Evolutionary conservation across 805 yeast genomes (phyloP).

Genomic region (Tetrapisispora fleetii): DNA sequence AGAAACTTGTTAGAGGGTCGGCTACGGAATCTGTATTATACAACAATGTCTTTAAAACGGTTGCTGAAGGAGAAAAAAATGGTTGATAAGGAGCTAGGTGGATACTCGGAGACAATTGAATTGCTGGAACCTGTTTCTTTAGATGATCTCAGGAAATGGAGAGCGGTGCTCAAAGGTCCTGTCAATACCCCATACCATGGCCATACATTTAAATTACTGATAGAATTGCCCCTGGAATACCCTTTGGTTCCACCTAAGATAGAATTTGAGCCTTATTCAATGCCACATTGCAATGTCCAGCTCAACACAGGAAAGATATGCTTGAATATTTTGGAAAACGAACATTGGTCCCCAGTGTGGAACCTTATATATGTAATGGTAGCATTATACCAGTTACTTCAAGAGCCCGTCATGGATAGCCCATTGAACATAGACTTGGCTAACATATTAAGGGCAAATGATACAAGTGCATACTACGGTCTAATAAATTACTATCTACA

Average conservation of each 20-base stretch:
- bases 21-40: too few relatives aligned
- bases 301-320: slow-evolving; percentile 59
- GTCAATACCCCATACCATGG: slow-evolving; percentile 40
- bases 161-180: slow-evolving; percentile 43
- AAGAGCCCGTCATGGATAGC: slow-evolving; percentile 60
- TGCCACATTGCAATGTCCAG: slow-evolving; percentile 42
- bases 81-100: slow-evolving; percentile 5
- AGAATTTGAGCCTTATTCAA: slow-evolving; percentile 32
- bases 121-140: slow-evolving; percentile 36
- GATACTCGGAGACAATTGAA: slow-evolving; percentile 21
- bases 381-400: slow-evolving; percentile 48
- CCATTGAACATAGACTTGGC: slow-evolving; percentile 67
- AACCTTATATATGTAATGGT: slow-evolving; percentile 43
- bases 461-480: slow-evolving; percentile 34
- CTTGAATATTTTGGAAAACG: slow-evolving; percentile 46
- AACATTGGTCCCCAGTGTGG: slow-evolving; percentile 71
- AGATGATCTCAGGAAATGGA: slow-evolving; percentile 43
- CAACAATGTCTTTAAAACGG: slow-evolving; percentile 4
- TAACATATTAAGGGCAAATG: slow-evolving; percentile 43
- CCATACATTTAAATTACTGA: slow-evolving; percentile 43
- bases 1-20: neutral
- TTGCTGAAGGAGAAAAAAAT: slow-evolving; percentile 14
- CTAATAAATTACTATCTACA: slow-evolving; percentile 32
- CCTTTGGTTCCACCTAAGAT: slow-evolving; percentile 54
- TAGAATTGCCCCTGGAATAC: slow-evolving; percentile 38